These are phyloP conservation scores for Mortierella sp. DNA, from an alignment of 371 early-diverging fungal genomes.

Conservation along the genomic window DNA sequence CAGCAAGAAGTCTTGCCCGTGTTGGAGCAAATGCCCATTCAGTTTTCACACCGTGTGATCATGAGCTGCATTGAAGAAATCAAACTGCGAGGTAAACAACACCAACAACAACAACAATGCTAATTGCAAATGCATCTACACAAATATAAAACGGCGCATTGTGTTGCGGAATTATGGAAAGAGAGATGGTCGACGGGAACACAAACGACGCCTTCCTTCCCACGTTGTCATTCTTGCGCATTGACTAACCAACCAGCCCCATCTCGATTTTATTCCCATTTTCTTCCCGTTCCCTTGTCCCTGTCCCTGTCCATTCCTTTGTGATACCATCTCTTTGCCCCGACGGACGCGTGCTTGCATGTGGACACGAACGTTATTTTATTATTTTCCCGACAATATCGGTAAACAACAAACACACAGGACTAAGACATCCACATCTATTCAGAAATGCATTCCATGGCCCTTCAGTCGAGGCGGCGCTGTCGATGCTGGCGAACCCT, in stretches of 20 bases:
- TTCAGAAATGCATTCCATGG: conserved; percentile 52
- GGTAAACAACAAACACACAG: conserved; percentile 13
- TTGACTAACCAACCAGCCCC: conserved; percentile 6
- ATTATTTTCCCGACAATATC: not conserved
- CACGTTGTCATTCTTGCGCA: conserved; percentile 6
- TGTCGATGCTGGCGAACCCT: conserved; percentile 46
- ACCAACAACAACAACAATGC: not conserved
- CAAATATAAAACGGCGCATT: not conserved
- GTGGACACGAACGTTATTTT: not conserved
- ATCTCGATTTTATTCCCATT: not conserved
- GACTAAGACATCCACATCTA: conserved; percentile 50
- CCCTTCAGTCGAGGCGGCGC: conserved; percentile 47
- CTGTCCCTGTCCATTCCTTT: not conserved
- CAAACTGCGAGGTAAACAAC: conserved; percentile 45
- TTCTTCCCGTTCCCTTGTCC: not conserved
- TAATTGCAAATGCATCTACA: not conserved
- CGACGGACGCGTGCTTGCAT: conserved; percentile 7
- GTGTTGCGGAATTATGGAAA: not conserved
- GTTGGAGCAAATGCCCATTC: conserved; percentile 45
- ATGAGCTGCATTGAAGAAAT: conserved; percentile 54
- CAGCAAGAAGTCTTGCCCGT: conserved; percentile 25
- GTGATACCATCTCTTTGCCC: not conserved
- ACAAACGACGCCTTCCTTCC: conserved; percentile 9
- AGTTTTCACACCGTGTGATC: conserved; percentile 49
- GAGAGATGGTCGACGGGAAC: conserved; percentile 8